phyloP scores from a whole-genome alignment of 495 filamentous ascomycete genomes.

The Hypoxylon rickii region DNA sequence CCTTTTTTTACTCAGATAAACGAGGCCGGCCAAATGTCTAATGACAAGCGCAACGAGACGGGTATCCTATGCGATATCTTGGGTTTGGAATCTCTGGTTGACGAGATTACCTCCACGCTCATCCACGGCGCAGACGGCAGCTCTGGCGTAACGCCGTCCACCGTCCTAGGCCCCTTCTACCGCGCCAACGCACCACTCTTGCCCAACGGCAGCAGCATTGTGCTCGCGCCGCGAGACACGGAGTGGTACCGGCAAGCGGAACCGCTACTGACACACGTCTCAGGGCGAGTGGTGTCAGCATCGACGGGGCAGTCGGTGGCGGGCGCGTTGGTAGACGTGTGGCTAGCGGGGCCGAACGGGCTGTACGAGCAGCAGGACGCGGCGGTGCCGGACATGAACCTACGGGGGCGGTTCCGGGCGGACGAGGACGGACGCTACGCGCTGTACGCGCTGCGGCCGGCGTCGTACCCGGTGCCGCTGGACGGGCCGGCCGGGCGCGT shows the following conservation, averaged over 20 bases:
- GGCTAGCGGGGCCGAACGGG: conserved; percentile 77
- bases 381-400: conserved; percentile 72
- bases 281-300: conserved; percentile 64
- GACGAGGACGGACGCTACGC: conserved; percentile 66
- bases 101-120: conserved; percentile 75
- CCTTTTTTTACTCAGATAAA: conserved; percentile 58
- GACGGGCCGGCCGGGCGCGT: conserved; percentile 64
- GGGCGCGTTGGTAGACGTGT: conserved; percentile 71
- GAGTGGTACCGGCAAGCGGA: conserved; percentile 49
- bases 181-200: conserved; percentile 67
- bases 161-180: conserved; percentile 81
- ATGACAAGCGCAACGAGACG: conserved; percentile 72
- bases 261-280: conserved; percentile 63
- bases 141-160: conserved; percentile 64
- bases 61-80: conserved; percentile 73
- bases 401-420: conserved; percentile 72
- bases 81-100: conserved; percentile 74
- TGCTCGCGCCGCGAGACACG: conserved; percentile 37
- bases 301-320: conserved; percentile 62
- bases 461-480: conserved; percentile 70
- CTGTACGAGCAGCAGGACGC: conserved; percentile 81
- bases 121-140: conserved; percentile 38
- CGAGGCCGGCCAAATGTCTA: conserved; percentile 72
- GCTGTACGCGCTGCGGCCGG: conserved; percentile 70
- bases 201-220: conserved; percentile 67